Base-by-base conservation (phyloP, 805 yeast genomes). In the Ogataea paradorogensis region DNA sequence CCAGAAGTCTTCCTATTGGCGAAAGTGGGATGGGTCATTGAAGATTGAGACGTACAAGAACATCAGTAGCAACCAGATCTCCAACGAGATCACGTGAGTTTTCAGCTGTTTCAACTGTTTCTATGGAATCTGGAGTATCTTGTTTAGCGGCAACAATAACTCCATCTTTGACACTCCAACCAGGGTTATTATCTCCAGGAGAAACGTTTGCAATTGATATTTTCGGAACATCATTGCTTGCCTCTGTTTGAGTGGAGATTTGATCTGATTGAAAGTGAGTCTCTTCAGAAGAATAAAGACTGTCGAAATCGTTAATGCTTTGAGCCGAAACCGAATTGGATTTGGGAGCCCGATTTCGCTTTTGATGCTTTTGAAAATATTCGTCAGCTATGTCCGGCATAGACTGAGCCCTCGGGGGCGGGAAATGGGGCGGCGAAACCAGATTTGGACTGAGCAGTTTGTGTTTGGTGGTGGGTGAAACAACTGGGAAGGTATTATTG, bases 331-430 rank as follows among this genome's bases (percentile, higher is more conserved):
- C 15, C 13, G 43, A 32, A 29, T 33, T 24, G 16, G 33, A 10
- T n/a, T 30, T 33, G 22, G 25, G 20, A 15, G 30, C 30, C n/a
- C 35, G 21, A 16, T 16, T 27, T 30, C 42, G 33, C 18, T 30
- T 32, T 22, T 40, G 46, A n/a, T 50, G 52, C 25, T 44, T 52
- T 27, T 38, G 46, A 40, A 55, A 55, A 27, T 55, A 55, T 16
- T 53, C 56, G 30, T 55, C 60, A 7, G 55, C 48, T 8, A 55
- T 50, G 43, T 55, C 60, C 2, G 52, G 45, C 42, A 35, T 20
- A n/a, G 47, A 37, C 25, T 40, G 47, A 9, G 48, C 27, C 16
- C 43, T 29, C 10, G 7, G 9, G n/a, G 43, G 38, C 2, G 45
- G 35, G 15, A 38, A 35, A 14, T 35, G 33, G 4, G 48, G 43